Conservation (phyloP, 2,329 filamentous ascomycete species). For the Colletotrichum destructivum region DNA sequence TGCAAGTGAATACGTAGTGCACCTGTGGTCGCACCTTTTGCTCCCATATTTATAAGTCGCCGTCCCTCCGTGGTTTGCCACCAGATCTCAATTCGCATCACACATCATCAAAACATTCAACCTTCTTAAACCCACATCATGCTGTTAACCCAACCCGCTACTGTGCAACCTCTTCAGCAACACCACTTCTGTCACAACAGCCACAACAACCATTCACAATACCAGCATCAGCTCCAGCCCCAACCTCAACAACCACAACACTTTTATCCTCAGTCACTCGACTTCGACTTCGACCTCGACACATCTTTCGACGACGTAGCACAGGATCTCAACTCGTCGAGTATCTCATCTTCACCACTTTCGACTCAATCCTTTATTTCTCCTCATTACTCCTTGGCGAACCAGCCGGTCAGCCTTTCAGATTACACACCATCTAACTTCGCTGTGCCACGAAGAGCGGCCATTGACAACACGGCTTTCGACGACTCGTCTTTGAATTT, state of each 20-base stretch:
- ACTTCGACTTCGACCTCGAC: slow-evolving; percentile 34
- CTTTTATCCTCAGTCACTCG: slow-evolving; percentile 26
- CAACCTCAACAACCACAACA: slow-evolving; percentile 10
- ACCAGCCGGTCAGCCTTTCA: slow-evolving; percentile 40
- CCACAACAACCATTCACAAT: slow-evolving; percentile 5
- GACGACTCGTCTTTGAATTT: slow-evolving; percentile 19
- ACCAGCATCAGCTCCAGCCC: slow-evolving; percentile 11
- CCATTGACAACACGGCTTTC: slow-evolving; percentile 21
- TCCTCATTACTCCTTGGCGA: slow-evolving; percentile 46
- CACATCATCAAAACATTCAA: slow-evolving; percentile 20
- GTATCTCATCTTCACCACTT: slow-evolving; percentile 37
- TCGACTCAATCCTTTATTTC: slow-evolving; percentile 42
- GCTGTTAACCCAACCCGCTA: slow-evolving; percentile 38
- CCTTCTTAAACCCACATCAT: slow-evolving; percentile 31
- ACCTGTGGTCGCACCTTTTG: slow-evolving; percentile 10
- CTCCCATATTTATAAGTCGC: slow-evolving; percentile 36
- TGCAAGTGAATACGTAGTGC: slow-evolving; percentile 36
- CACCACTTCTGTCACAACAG: slow-evolving; percentile 16
- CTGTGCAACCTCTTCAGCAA: slow-evolving; percentile 32
- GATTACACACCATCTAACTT: slow-evolving; percentile 9
- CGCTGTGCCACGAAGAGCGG: slow-evolving; percentile 23
- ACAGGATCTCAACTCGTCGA: slow-evolving; percentile 12
- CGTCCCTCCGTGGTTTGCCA: slow-evolving; percentile 39
- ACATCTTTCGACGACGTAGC: slow-evolving; percentile 22
- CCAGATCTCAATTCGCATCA: not conserved